phyloP scores from a whole-genome alignment of 768 basidiomycete genomes.

The Clitopilus hobsonii region DNA sequence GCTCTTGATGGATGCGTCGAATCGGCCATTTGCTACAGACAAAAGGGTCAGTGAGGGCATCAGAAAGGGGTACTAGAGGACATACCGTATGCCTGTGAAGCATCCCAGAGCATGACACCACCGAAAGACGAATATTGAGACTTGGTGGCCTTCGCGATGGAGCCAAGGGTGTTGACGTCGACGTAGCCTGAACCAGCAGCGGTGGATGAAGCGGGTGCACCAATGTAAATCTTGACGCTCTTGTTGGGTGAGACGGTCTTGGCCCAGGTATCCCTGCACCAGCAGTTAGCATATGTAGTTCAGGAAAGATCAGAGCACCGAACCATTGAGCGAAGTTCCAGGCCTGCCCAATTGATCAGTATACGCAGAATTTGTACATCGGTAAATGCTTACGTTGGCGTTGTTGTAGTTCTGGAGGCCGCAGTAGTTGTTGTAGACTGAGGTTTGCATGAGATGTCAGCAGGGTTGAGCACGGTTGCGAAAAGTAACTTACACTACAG shows the following conservation, averaged over 20 bases:
- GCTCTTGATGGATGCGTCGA: conserved; percentile 35
- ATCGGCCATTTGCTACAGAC: conserved; percentile 35
- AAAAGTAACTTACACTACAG: not conserved
- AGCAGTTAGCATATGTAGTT: not conserved
- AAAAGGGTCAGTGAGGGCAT: not conserved
- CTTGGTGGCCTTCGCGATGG: conserved; percentile 33
- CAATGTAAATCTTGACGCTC: conserved; percentile 52
- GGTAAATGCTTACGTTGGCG: conserved; percentile 25
- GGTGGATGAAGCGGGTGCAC: conserved; percentile 45
- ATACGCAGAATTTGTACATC: not conserved
- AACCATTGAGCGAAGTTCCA: conserved; percentile 49
- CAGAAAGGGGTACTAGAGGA: not conserved
- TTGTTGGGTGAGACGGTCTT: conserved; percentile 46
- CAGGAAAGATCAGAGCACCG: not conserved
- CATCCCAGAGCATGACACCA: conserved; percentile 42
- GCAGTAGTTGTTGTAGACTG: conserved; percentile 14
- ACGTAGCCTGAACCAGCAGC: conserved; percentile 55
- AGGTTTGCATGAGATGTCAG: not conserved
- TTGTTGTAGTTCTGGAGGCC: conserved; percentile 36
- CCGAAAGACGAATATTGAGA: conserved; percentile 50
- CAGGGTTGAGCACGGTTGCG: no score
- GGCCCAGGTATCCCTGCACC: conserved; percentile 49
- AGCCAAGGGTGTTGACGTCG: conserved; percentile 33
- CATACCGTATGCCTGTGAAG: conserved; percentile 33
- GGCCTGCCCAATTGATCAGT: no score